phyloP scores from a whole-genome alignment of 495 filamentous ascomycete genomes.

The Penicillium waksmanii region DNA sequence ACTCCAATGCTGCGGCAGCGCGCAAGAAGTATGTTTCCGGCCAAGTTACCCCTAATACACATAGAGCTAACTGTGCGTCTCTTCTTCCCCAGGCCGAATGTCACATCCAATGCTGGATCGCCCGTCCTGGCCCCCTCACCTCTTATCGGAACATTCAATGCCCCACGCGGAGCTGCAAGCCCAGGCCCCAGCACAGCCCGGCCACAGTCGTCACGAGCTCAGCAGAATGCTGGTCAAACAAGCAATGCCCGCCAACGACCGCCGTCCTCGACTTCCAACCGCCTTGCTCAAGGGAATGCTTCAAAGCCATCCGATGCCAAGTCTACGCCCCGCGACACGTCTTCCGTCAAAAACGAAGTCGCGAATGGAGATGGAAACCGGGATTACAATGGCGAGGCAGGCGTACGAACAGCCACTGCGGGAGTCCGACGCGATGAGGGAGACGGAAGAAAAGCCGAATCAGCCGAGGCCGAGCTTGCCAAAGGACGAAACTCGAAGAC shows the following conservation, averaged over 20 bases:
- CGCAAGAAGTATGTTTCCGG: slow-evolving; percentile 68
- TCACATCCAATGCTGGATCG: slow-evolving; percentile 58
- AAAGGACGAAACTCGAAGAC: slow-evolving; percentile 61
- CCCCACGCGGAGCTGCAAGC: slow-evolving; percentile 50
- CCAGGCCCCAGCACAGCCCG: slow-evolving; percentile 48
- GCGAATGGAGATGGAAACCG: slow-evolving; percentile 31
- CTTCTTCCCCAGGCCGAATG: slow-evolving; percentile 46
- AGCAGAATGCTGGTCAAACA: slow-evolving; percentile 66
- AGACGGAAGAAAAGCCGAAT: slow-evolving; percentile 35
- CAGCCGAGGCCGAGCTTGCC: slow-evolving; percentile 31
- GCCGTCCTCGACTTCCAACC: slow-evolving; percentile 62
- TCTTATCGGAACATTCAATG: slow-evolving; percentile 61
- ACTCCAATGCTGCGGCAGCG: slow-evolving; percentile 56
- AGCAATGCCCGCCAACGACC: slow-evolving; percentile 60
- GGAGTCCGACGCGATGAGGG: slow-evolving; percentile 38
- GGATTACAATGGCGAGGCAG: slow-evolving; percentile 28
- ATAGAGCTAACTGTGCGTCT: slow-evolving; percentile 12
- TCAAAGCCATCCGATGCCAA: slow-evolving; percentile 41
- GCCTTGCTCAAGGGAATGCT: slow-evolving; percentile 33
- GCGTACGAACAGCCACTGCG: slow-evolving; percentile 37
- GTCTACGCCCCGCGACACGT: slow-evolving; percentile 35
- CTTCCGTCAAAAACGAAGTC: slow-evolving; percentile 35
- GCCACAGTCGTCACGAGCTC: slow-evolving; percentile 66
- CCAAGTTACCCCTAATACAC: not conserved
- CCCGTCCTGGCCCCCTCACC: slow-evolving; percentile 76